These are phyloP conservation scores for Corylus americana DNA, from an alignment of 306 rosid species.

Conservation along the genomic window DNA sequence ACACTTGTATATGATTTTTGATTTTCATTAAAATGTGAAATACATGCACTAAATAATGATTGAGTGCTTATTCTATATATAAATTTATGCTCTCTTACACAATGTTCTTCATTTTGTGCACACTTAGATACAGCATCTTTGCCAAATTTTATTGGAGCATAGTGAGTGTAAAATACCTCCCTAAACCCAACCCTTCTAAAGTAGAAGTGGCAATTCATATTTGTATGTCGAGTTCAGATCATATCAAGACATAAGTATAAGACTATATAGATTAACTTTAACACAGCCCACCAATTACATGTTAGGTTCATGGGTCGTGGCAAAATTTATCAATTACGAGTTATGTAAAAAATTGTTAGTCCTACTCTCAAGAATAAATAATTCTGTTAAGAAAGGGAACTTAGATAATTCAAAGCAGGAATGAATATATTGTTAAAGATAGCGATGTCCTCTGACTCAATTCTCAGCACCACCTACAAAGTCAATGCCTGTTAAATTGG, in stretches of 20 bases:
- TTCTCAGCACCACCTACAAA: not conserved
- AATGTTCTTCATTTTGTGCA: not conserved
- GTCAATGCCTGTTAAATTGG: not conserved
- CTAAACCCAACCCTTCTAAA: not conserved
- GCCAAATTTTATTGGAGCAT: not conserved
- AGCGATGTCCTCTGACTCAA: not conserved
- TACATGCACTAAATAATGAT: not conserved
- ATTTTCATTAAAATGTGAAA: not conserved
- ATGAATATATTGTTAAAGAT: not conserved
- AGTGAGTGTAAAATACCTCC: not conserved
- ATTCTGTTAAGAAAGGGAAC: not conserved
- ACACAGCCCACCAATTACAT: no score
- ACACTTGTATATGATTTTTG: constrained; percentile 7
- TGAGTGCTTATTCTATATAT: not conserved
- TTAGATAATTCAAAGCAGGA: not conserved
- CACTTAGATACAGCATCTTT: not conserved
- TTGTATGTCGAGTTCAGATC: no score
- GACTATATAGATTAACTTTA: no score
- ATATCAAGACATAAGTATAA: no score
- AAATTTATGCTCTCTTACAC: not conserved
- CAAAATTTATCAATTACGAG: no score
- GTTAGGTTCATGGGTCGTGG: no score
- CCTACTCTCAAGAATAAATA: not conserved
- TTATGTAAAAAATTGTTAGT: no score
- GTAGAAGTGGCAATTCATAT: no score